These are phyloP conservation scores for Pachysandra terminalis DNA, from an alignment of 164 flowering plant species.

Conservation along the genomic window DNA sequence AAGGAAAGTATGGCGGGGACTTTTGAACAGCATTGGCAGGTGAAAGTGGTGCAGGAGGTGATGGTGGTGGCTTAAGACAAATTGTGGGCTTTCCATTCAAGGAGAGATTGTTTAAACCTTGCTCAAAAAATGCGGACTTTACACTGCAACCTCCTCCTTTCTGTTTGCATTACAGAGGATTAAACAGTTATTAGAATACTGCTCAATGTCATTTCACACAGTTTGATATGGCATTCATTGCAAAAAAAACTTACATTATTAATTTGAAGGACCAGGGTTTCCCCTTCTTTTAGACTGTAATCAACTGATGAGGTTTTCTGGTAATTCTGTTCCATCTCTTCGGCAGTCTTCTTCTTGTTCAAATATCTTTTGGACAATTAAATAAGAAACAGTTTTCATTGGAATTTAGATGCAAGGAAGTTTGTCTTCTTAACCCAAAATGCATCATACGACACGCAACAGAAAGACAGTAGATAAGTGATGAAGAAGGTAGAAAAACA, in stretches of 20 bases:
- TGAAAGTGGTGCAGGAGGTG: slow-evolving; percentile 64
- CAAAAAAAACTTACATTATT: slow-evolving; percentile 60
- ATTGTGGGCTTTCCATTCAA: slow-evolving; percentile 46
- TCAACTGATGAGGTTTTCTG: slow-evolving; percentile 73
- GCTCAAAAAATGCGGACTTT: slow-evolving; percentile 57
- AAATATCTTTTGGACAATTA: slow-evolving; percentile 50
- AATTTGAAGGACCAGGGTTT: slow-evolving; percentile 73
- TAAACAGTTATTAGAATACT: neutral
- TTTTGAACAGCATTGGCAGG: slow-evolving; percentile 36
- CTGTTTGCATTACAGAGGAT: slow-evolving; percentile 28
- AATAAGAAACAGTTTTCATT: slow-evolving; percentile 4
- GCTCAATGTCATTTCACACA: too few species aligned
- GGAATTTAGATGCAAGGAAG: neutral
- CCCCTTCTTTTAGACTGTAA: slow-evolving; percentile 96
- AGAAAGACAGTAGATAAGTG: too few species aligned
- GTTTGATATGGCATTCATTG: neutral
- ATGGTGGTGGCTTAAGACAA: slow-evolving; percentile 75
- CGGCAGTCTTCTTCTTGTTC: slow-evolving; percentile 93
- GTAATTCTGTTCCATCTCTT: slow-evolving; percentile 95
- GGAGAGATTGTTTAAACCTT: slow-evolving; percentile 56
- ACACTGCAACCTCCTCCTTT: slow-evolving; percentile 34
- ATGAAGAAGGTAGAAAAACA: neutral
- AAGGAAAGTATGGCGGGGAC: slow-evolving; percentile 31
- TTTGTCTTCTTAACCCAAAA: neutral
- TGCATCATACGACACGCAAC: neutral